Evolutionary conservation across 768 basidiomycete species (phyloP).

Genomic region (Kwoniella dendrophila): DNA sequence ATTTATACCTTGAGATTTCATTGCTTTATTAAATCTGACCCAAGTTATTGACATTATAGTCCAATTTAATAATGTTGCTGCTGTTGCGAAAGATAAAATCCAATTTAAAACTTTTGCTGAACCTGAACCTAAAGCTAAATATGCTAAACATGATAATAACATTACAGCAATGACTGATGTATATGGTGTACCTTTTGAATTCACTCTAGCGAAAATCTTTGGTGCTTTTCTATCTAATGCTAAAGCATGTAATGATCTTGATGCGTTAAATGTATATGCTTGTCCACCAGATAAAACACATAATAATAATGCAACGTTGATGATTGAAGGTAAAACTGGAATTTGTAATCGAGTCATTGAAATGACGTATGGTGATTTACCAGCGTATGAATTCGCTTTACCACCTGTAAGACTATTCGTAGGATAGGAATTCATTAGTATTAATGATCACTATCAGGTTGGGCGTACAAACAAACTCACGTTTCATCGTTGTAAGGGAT

Average conservation of each 20-base stretch:
- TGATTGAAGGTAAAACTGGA: slow-evolving; percentile 28
- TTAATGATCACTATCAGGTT: neutral
- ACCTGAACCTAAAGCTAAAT: slow-evolving; percentile 34
- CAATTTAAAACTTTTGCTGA: slow-evolving; percentile 36
- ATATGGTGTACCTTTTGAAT: slow-evolving; percentile 35
- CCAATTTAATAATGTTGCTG: slow-evolving; percentile 24
- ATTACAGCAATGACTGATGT: slow-evolving; percentile 29
- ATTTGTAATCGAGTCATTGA: slow-evolving; percentile 29
- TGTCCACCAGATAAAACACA: slow-evolving; percentile 20
- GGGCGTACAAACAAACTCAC: slow-evolving; percentile 1
- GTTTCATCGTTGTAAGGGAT: slow-evolving; percentile 27
- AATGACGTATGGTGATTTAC: slow-evolving; percentile 28
- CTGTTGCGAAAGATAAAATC: slow-evolving; percentile 30
- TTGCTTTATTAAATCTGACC: slow-evolving; percentile 35
- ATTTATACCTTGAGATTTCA: slow-evolving; percentile 39
- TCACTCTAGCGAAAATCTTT: slow-evolving; percentile 14
- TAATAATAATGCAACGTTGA: slow-evolving; percentile 26
- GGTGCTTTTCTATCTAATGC: slow-evolving; percentile 31
- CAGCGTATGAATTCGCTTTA: slow-evolving; percentile 20
- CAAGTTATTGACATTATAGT: slow-evolving; percentile 32
- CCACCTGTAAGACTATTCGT: slow-evolving; percentile 3
- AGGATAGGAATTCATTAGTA: neutral
- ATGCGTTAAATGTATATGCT: slow-evolving; percentile 31
- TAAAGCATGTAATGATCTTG: slow-evolving; percentile 27
- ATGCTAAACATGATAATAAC: slow-evolving; percentile 31